Evolutionary conservation across 148 eudicot species (phyloP).

Genomic region (Vaccinium macrocarpon): DNA sequence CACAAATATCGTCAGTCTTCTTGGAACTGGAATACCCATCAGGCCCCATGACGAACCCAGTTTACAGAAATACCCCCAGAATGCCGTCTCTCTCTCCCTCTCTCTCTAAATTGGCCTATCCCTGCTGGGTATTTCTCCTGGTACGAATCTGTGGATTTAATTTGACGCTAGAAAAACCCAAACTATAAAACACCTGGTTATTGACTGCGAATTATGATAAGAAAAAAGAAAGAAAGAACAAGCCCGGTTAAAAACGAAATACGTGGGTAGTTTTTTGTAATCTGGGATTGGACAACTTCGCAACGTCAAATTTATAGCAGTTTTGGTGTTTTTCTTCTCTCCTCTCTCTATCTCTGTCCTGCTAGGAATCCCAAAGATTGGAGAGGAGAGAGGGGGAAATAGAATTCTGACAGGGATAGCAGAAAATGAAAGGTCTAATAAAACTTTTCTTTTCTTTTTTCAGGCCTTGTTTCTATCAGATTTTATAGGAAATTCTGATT

Average conservation of each 20-base stretch:
- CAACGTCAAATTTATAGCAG: constrained; percentile 31
- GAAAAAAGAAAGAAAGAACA: neutral
- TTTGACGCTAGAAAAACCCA: neutral
- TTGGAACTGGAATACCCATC: constrained; percentile 51
- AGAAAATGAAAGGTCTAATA: neutral
- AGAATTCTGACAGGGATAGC: neutral
- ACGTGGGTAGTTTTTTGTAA: neutral
- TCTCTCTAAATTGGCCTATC: neutral
- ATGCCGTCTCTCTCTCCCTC: constrained; percentile 12
- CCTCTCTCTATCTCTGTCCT: constrained; percentile 10
- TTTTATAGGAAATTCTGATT: no score
- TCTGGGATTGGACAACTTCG: neutral
- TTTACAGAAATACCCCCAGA: constrained; percentile 5
- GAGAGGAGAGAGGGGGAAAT: neutral
- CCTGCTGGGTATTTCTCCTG: neutral
- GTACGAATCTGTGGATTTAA: neutral
- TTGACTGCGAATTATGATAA: constrained; percentile 11
- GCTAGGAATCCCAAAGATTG: neutral
- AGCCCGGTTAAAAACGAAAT: neutral
- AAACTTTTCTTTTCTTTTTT: no score
- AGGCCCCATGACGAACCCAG: constrained; percentile 32
- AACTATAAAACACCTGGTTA: constrained; percentile 8
- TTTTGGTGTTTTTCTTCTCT: constrained; percentile 15
- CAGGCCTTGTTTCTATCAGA: no score
- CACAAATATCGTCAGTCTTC: constrained; percentile 60